Percentiles rank a stretch among this genome's conserved stretches.
Evolutionary conservation across 2,329 filamentous ascomycete genomes (phyloP).

Genomic region (Zasmidium angulare): DNA sequence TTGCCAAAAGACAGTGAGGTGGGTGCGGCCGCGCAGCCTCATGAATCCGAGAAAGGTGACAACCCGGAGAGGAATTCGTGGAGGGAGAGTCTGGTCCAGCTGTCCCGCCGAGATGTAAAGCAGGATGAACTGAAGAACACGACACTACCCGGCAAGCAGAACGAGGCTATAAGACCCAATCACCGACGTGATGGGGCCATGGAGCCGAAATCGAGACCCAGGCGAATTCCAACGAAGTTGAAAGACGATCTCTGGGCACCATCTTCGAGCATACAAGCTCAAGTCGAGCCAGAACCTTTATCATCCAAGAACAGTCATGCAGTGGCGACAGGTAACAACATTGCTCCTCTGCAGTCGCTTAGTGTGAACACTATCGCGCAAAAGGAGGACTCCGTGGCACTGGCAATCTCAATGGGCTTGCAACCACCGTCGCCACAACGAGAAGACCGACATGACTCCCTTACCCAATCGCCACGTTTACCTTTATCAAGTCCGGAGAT

Average conservation of each 20-base stretch:
- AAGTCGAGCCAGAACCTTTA: slow-evolving; percentile 9
- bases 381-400: slow-evolving; percentile 10
- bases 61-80: neutral
- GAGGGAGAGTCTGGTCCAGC: slow-evolving; percentile 1
- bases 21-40: neutral
- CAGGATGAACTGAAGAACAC: neutral
- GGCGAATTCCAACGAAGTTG: slow-evolving; percentile 6
- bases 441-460: slow-evolving; percentile 21
- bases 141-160: neutral
- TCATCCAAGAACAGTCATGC: slow-evolving; percentile 20
- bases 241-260: slow-evolving; percentile 30
- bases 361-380: slow-evolving; percentile 28
- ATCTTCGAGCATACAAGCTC: slow-evolving; percentile 17
- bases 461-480: slow-evolving; percentile 16
- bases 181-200: neutral
- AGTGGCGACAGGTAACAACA: slow-evolving; percentile 26
- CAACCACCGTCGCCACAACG: slow-evolving; percentile 20
- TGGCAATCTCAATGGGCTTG: slow-evolving; percentile 21
- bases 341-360: slow-evolving; percentile 30
- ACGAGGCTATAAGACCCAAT: neutral
- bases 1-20: neutral
- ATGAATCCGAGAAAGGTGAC: neutral
- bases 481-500: slow-evolving; percentile 13
- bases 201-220: slow-evolving; percentile 2
- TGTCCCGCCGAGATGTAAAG: neutral